Percentiles rank a stretch among this genome's conserved stretches.
phyloP scores from a whole-genome alignment of 208 protist species.

The Trypanosoma rangeli region DNA sequence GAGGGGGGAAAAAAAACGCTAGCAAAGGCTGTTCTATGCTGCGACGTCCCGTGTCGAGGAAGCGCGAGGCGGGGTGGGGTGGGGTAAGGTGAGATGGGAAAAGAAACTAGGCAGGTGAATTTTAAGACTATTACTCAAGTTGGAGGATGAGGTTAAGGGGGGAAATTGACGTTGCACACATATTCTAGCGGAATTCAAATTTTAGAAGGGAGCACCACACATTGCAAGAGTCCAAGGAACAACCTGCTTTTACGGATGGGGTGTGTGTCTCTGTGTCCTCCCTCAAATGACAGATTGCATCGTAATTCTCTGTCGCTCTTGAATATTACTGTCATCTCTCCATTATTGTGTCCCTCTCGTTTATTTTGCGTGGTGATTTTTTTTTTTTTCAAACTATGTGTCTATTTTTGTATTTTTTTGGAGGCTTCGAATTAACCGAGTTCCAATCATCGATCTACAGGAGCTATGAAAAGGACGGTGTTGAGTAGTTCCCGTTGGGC shows the following conservation, averaged over 20 bases:
- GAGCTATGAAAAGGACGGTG: neutral
- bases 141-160: neutral
- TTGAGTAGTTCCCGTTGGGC: neutral
- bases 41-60: neutral
- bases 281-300: neutral
- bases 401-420: neutral
- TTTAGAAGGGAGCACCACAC: neutral
- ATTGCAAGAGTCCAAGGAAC: neutral
- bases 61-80: neutral
- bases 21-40: neutral
- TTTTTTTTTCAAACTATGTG: neutral
- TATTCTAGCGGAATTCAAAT: constrained; percentile 13
- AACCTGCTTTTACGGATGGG: neutral
- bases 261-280: neutral
- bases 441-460: neutral
- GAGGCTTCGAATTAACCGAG: neutral
- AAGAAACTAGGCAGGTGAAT: neutral
- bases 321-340: neutral
- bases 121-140: neutral
- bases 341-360: neutral
- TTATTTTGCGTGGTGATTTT: neutral
- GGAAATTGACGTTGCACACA: constrained; percentile 2
- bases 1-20: neutral
- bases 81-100: neutral
- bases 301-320: neutral